phyloP scores from a whole-genome alignment of 768 basidiomycete genomes.

The Tephrocybe rancida region DNA sequence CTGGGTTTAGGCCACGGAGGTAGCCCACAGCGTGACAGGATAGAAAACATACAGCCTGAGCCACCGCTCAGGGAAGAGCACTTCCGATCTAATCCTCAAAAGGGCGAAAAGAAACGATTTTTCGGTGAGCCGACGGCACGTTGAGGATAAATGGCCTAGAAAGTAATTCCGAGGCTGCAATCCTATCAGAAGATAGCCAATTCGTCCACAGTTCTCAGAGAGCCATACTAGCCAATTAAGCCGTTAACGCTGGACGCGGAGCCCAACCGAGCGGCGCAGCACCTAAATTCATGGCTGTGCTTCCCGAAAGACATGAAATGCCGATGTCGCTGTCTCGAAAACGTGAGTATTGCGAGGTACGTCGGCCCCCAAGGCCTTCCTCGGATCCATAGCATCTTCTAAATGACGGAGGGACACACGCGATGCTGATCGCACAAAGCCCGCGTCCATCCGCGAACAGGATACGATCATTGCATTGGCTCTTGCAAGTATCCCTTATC shows the following conservation, averaged over 20 bases:
- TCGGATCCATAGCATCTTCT: background rate
- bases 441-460: background rate
- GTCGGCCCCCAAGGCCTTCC: background rate
- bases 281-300: too few relatives aligned
- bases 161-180: background rate
- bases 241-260: background rate
- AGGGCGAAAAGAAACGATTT: background rate
- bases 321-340: background rate
- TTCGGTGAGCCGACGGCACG: background rate
- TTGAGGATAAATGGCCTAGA: background rate
- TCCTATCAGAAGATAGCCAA: background rate
- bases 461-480: too few relatives aligned
- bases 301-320: background rate
- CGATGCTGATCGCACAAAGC: background rate
- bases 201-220: background rate
- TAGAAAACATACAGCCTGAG: conserved; percentile 1
- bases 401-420: background rate
- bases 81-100: background rate
- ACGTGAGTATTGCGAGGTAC: background rate
- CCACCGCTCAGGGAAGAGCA: background rate
- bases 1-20: background rate
- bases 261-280: too few relatives aligned
- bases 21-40: background rate
- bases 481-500: too few relatives aligned
- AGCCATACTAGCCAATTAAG: background rate